phyloP scores from a whole-genome alignment of 495 filamentous ascomycete species.

The Penicillium herquei region DNA sequence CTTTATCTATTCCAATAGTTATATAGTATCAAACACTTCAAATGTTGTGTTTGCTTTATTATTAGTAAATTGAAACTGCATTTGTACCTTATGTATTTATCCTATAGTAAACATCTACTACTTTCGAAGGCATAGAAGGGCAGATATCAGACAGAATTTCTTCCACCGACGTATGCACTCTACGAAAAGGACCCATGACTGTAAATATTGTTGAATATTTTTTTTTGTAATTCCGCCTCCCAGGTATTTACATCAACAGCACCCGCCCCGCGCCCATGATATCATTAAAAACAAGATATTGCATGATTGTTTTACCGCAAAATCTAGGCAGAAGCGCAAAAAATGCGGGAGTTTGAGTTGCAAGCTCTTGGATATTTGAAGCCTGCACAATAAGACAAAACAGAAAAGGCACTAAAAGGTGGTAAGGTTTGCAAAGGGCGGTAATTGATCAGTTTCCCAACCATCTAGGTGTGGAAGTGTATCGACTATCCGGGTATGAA shows the following conservation, averaged over 20 bases:
- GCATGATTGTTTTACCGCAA: conserved; percentile 24
- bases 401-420: conserved; percentile 22
- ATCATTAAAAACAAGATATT: conserved; percentile 27
- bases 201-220: conserved; percentile 6
- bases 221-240: conserved; percentile 18
- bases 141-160: too few species aligned
- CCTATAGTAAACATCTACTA: too few species aligned
- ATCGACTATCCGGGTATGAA: conserved; percentile 20
- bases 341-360: conserved; percentile 12
- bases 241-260: conserved; percentile 43
- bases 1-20: too few species aligned
- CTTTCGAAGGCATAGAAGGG: too few species aligned
- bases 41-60: too few species aligned
- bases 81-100: too few species aligned
- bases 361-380: conserved; percentile 2
- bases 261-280: conserved; percentile 28
- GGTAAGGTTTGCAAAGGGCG: conserved; percentile 20
- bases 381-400: conserved; percentile 1
- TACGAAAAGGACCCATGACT: background rate
- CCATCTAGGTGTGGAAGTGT: conserved; percentile 26
- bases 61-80: too few species aligned
- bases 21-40: too few species aligned
- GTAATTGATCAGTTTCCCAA: conserved; percentile 10
- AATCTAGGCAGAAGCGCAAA: conserved; percentile 14
- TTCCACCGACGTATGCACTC: too few species aligned